These are phyloP conservation scores for Thielaviopsis punctulata DNA, from an alignment of 2,329 filamentous ascomycete genomes.

Conservation along the genomic window DNA sequence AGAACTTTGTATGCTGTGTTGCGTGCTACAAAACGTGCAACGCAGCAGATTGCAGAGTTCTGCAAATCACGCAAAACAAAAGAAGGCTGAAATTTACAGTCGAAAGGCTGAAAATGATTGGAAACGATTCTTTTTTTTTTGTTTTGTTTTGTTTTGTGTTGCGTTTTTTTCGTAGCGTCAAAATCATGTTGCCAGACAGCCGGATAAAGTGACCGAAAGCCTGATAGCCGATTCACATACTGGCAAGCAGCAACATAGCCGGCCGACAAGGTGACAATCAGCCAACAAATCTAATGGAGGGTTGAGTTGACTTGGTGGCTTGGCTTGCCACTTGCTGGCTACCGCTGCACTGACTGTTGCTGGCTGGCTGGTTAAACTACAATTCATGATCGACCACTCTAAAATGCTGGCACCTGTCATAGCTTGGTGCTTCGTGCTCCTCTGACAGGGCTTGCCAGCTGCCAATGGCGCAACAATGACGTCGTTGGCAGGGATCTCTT, in stretches of 20 bases:
- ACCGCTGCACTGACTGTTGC: no score
- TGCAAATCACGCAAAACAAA: neutral
- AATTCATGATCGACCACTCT: neutral
- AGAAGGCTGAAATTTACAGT: neutral
- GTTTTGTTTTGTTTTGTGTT: neutral
- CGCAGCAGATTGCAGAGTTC: neutral
- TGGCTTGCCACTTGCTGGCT: neutral
- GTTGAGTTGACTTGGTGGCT: neutral
- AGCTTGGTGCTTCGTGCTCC: conserved; percentile 1
- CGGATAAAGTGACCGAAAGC: no score
- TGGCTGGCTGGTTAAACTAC: neutral
- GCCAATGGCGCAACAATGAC: conserved; percentile 7
- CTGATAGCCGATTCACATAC: no score
- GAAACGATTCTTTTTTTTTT: neutral
- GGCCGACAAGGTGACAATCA: no score
- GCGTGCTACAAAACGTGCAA: neutral
- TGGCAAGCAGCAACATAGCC: no score
- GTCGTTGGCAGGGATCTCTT: neutral
- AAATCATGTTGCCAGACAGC: no score
- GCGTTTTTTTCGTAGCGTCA: neutral
- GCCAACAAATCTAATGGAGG: no score
- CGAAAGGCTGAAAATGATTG: no score
- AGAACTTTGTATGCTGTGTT: neutral
- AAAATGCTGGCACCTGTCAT: conserved; percentile 1
- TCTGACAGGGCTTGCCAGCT: conserved; percentile 5